Evolutionary conservation across 805 yeast species (phyloP).

Genomic region (Metschnikowia gruessii): DNA sequence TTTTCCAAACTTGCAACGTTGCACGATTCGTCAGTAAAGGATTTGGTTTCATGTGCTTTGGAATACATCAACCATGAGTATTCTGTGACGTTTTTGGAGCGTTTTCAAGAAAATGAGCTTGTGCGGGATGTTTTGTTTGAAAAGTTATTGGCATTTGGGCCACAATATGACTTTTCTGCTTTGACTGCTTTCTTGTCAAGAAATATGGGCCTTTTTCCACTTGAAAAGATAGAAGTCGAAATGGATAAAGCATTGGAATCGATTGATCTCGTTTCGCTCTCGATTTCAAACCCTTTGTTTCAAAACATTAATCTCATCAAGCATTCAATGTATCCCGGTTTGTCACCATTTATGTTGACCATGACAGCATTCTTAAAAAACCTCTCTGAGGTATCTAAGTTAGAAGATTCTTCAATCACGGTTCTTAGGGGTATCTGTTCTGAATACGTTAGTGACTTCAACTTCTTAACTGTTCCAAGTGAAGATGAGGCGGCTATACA

Average conservation of each 20-base stretch:
- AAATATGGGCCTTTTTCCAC: conserved; percentile 15
- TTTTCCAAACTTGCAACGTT: neutral
- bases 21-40: neutral
- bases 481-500: neutral
- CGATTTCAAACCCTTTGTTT: conserved; percentile 49
- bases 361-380: conserved; percentile 18
- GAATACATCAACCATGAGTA: conserved; percentile 7
- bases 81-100: conserved; percentile 16
- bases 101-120: conserved; percentile 6
- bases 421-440: conserved; percentile 4
- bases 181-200: conserved; percentile 10
- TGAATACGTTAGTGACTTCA: conserved; percentile 11
- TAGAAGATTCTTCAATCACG: neutral
- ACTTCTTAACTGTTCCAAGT: conserved; percentile 6
- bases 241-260: conserved; percentile 14
- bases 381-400: neutral
- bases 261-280: conserved; percentile 25
- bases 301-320: conserved; percentile 36
- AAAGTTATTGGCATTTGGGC: conserved; percentile 8
- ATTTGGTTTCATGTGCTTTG: conserved; percentile 18
- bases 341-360: conserved; percentile 11
- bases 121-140: conserved; percentile 15
- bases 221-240: conserved; percentile 25
- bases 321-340: neutral
- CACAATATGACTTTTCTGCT: conserved; percentile 16